phyloP scores from a whole-genome alignment of 2,329 filamentous ascomycete species.

The Aspergillus versicolor region DNA sequence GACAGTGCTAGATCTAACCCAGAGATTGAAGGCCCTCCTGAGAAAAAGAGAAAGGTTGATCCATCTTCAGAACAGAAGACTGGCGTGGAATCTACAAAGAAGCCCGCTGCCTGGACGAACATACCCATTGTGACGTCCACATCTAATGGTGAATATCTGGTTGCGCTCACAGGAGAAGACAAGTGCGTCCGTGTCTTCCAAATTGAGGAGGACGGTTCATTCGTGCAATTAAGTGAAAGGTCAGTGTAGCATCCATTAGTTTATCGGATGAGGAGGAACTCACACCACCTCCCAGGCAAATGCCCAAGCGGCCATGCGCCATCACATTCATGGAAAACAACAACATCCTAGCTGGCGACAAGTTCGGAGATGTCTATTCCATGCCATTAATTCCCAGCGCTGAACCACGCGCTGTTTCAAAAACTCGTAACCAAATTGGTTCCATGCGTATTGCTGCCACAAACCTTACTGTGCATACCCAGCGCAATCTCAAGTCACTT shows the following conservation, averaged over 20 bases:
- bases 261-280: not conserved
- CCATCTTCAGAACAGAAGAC: conserved; percentile 21
- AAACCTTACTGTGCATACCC: conserved; percentile 60
- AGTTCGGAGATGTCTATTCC: conserved; percentile 94
- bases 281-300: conserved; percentile 53
- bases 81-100: conserved; percentile 21
- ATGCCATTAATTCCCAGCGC: conserved; percentile 65
- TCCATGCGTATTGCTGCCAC: conserved; percentile 55
- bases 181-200: conserved; percentile 84
- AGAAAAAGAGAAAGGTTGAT: conserved; percentile 46
- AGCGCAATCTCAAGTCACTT: conserved; percentile 58
- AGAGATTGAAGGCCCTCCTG: conserved; percentile 38
- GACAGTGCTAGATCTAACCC: conserved; percentile 24
- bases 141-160: conserved; percentile 63
- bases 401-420: conserved; percentile 37
- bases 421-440: conserved; percentile 27
- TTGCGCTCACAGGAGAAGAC: conserved; percentile 85
- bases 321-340: conserved; percentile 68
- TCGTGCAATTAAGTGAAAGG: conserved; percentile 72
- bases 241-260: conserved; percentile 37
- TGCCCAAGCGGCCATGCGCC: conserved; percentile 87
- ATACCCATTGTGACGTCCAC: conserved; percentile 69
- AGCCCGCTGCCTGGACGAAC: conserved; percentile 50
- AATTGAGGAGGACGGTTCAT: conserved; percentile 58
- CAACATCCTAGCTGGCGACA: conserved; percentile 82